A percentile compares a stretch with the other conserved stretches of the same genome.
Conservation (phyloP, 805 yeast species). For the Kuraishia cidri region DNA sequence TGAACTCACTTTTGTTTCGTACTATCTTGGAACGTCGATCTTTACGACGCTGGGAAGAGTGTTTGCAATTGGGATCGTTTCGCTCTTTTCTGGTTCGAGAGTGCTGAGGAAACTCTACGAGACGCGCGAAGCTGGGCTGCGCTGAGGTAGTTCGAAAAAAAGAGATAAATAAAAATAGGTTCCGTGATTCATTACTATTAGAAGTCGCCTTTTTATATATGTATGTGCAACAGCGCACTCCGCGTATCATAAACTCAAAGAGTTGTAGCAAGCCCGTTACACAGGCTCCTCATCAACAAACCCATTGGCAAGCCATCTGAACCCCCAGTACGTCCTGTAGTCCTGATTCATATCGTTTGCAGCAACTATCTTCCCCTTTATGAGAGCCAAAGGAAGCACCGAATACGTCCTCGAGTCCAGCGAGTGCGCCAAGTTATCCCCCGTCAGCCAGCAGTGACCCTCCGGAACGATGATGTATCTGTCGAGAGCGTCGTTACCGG, state of each 20-base stretch:
- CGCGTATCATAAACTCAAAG: too few species aligned
- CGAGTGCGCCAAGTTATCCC: conserved; percentile 84
- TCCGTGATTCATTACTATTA: not conserved
- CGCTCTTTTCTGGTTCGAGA: conserved; percentile 56
- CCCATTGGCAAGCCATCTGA: conserved; percentile 45
- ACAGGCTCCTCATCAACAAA: too few species aligned
- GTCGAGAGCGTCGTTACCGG: conserved; percentile 26
- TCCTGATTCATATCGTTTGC: conserved; percentile 46
- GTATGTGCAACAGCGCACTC: not conserved
- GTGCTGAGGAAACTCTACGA: conserved; percentile 37
- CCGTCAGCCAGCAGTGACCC: conserved; percentile 97
- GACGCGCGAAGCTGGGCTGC: too few species aligned
- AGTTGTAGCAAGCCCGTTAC: too few species aligned
- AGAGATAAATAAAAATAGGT: conserved; percentile 18
- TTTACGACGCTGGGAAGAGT: conserved; percentile 45
- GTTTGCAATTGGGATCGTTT: conserved; percentile 39
- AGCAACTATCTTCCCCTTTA: conserved; percentile 80
- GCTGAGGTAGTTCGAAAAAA: too few species aligned
- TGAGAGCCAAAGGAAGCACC: conserved; percentile 81
- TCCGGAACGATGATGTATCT: conserved; percentile 73
- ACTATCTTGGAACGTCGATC: conserved; percentile 51
- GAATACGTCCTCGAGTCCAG: conserved; percentile 86
- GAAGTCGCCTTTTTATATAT: not conserved
- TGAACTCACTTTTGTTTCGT: conserved; percentile 46
- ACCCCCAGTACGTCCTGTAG: conserved; percentile 34